These are phyloP conservation scores for Boletellus deceptivus DNA, from an alignment of 1,284 basidiomycete genomes.

Conservation along the genomic window DNA sequence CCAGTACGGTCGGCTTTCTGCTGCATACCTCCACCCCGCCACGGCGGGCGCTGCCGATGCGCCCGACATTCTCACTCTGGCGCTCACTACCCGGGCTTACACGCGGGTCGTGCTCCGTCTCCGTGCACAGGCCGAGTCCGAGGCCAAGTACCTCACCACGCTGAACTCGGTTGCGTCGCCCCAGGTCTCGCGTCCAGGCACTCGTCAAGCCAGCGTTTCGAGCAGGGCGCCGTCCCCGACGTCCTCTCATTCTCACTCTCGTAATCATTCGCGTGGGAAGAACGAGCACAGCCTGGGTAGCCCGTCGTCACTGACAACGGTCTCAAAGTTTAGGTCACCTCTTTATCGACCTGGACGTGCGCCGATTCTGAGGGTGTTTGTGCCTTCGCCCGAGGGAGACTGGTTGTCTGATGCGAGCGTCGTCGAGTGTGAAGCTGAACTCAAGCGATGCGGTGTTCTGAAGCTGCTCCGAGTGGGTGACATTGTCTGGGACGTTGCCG, in stretches of 20 bases:
- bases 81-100: conserved; percentile 64
- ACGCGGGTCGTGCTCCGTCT: conserved; percentile 72
- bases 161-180: conserved; percentile 8
- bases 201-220: conserved; percentile 33
- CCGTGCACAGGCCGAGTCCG: conserved; percentile 67
- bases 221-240: conserved; percentile 67
- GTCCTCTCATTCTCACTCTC: conserved; percentile 43
- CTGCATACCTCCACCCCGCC: conserved; percentile 48
- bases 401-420: conserved; percentile 80
- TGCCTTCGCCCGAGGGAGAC: conserved; percentile 76
- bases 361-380: conserved; percentile 72
- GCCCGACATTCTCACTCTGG: conserved; percentile 47
- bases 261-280: conserved; percentile 36
- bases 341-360: conserved; percentile 66
- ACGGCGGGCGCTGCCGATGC: conserved; percentile 29
- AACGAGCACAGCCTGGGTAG: conserved; percentile 10
- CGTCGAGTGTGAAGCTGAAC: conserved; percentile 74
- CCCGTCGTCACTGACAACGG: conserved; percentile 10
- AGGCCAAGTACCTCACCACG: conserved; percentile 31
- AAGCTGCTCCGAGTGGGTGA: conserved; percentile 67
- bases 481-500: conserved; percentile 79
- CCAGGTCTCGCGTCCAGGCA: conserved; percentile 13
- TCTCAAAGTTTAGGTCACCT: conserved; percentile 56
- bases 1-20: conserved; percentile 61
- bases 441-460: conserved; percentile 55